Conservation (phyloP, 495 filamentous ascomycete species). For the Podospora anserina region DNA sequence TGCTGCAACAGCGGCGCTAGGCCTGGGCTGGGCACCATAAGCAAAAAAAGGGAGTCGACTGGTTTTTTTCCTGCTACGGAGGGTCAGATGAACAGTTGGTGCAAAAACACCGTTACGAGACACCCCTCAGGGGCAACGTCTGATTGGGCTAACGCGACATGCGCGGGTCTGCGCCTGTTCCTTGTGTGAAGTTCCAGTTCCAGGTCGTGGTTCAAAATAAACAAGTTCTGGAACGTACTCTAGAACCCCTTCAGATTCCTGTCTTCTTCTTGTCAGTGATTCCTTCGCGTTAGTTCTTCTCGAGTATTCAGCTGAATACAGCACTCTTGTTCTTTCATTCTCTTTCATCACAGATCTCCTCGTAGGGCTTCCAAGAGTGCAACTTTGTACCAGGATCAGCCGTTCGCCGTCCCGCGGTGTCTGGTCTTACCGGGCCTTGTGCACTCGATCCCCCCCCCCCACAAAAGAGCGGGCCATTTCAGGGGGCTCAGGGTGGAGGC, state of each 20-base stretch:
- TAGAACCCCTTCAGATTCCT: background rate
- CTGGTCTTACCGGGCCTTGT: background rate
- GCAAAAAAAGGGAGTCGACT: slow-evolving; percentile 12
- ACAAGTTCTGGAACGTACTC: slow-evolving; percentile 31
- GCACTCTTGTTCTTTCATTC: background rate
- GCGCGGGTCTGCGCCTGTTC: slow-evolving; percentile 24
- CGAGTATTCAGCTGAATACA: background rate
- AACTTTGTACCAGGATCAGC: slow-evolving; percentile 14
- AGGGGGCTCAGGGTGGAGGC: slow-evolving; percentile 13
- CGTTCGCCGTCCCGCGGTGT: slow-evolving; percentile 4
- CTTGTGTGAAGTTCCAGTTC: slow-evolving; percentile 15
- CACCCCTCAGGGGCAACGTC: slow-evolving; percentile 9
- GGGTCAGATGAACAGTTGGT: slow-evolving; percentile 15
- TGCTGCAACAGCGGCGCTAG: slow-evolving; percentile 4
- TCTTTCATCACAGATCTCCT: background rate
- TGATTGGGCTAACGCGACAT: slow-evolving; percentile 25
- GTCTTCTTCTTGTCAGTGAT: slow-evolving; percentile 3
- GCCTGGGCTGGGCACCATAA: background rate
- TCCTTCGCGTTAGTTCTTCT: background rate
- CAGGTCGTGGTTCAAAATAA: slow-evolving; percentile 31
- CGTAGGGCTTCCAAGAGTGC: slow-evolving; percentile 9
- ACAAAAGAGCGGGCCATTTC: slow-evolving; percentile 17
- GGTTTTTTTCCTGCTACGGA: slow-evolving; percentile 26
- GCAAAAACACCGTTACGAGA: slow-evolving; percentile 31
- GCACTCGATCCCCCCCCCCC: too few species aligned